Evolutionary conservation across 2,329 filamentous ascomycete species (phyloP).

Genomic region (Mycosphaerella sp.): DNA sequence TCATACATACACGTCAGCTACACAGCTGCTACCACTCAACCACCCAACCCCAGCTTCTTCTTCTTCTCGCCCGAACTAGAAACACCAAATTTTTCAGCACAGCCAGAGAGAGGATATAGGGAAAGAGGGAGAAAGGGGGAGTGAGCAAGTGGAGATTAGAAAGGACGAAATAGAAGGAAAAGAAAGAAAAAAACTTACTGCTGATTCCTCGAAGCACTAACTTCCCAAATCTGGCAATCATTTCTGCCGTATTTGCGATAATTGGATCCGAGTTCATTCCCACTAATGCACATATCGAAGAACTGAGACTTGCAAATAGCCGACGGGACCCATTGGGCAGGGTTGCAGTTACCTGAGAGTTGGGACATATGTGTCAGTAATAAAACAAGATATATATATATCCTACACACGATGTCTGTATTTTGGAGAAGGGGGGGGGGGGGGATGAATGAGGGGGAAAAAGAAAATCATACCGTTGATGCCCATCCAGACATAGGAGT

Average conservation of each 20-base stretch:
- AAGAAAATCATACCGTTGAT: neutral
- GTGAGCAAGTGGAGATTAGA: neutral
- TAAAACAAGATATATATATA: no score
- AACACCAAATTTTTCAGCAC: neutral
- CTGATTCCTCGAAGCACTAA: neutral
- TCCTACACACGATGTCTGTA: no score
- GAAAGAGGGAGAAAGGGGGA: neutral
- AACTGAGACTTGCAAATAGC: constrained; percentile 8
- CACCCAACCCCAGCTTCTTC: neutral
- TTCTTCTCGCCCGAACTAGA: neutral
- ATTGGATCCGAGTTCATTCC: neutral
- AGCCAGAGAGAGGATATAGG: neutral
- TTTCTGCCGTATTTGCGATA: constrained; percentile 1
- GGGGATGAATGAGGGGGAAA: neutral
- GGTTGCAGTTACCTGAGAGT: constrained; percentile 6
- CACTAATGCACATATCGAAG: constrained; percentile 6
- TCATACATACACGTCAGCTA: no score
- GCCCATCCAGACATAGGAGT: neutral
- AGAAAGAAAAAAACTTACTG: neutral
- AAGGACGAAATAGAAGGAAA: neutral
- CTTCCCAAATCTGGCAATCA: constrained; percentile 9
- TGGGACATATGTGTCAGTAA: neutral
- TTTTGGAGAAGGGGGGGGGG: no score
- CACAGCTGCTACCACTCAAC: no score
- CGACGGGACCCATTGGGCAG: constrained; percentile 10